A percentile compares a stretch with the other conserved stretches of the same genome.
These are phyloP conservation scores for Polymyxa betae DNA, from an alignment of 208 protist genomes.

Conservation along the genomic window DNA sequence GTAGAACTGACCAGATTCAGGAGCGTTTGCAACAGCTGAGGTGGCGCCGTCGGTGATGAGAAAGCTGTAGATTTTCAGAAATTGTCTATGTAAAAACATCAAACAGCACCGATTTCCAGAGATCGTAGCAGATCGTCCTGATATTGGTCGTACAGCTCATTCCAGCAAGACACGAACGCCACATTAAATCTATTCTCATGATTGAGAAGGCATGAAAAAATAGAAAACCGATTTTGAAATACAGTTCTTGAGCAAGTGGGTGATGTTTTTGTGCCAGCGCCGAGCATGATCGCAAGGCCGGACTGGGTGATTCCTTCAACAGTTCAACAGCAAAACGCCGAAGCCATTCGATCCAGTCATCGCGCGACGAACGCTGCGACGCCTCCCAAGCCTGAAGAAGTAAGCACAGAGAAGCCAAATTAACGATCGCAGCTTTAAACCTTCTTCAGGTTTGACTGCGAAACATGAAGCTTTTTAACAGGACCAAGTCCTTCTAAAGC, in stretches of 20 bases:
- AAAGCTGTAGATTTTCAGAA: conserved; percentile 21
- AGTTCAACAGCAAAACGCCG: conserved; percentile 81
- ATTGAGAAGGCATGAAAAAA: neutral
- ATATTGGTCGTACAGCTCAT: conserved; percentile 74
- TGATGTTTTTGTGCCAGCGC: conserved; percentile 70
- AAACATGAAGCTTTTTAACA: conserved; percentile 49
- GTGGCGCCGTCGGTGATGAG: conserved; percentile 54
- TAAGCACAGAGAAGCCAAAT: neutral
- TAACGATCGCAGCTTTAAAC: neutral
- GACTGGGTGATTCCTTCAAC: conserved; percentile 81
- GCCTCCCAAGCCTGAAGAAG: conserved; percentile 77
- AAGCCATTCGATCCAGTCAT: conserved; percentile 88
- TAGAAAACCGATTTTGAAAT: neutral
- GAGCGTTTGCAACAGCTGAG: conserved; percentile 83
- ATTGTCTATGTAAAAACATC: neutral
- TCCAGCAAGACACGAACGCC: conserved; percentile 86
- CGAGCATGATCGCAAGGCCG: conserved; percentile 80
- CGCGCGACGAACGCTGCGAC: conserved; percentile 75
- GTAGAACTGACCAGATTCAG: conserved; percentile 81
- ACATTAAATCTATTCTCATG: conserved; percentile 80
- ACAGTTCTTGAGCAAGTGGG: conserved; percentile 78
- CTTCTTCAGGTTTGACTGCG: conserved; percentile 30
- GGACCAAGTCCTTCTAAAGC: neutral
- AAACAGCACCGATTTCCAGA: conserved; percentile 60
- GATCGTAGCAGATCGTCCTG: conserved; percentile 62